Conservation (phyloP, 345 rosid species). For the Eucalyptus rudis region DNA sequence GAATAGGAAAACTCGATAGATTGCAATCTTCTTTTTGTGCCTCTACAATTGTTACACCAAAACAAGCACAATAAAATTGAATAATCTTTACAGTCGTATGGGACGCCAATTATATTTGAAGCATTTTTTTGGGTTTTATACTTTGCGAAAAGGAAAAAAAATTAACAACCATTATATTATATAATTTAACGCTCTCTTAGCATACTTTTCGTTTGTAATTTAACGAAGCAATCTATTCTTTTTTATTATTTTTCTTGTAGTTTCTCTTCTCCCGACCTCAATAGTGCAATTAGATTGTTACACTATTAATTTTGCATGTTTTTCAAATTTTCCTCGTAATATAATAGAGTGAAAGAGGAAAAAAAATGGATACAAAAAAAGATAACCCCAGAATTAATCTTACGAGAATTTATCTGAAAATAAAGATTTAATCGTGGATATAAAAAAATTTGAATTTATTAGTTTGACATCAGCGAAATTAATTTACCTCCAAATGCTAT, state of each 20-base stretch:
- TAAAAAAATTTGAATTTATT: background rate
- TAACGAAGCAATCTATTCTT: background rate
- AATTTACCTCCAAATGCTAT: background rate
- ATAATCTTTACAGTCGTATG: background rate
- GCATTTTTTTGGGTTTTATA: background rate
- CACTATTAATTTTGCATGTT: background rate
- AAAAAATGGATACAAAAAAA: background rate
- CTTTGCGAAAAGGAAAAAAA: background rate
- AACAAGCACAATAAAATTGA: background rate
- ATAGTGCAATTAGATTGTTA: background rate
- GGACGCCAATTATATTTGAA: background rate
- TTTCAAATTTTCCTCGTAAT: background rate
- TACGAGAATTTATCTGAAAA: too few relatives aligned
- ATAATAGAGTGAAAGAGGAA: background rate
- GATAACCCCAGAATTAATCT: background rate
- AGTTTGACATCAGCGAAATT: background rate
- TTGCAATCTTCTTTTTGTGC: background rate
- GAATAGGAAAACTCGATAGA: background rate
- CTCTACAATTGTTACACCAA: background rate
- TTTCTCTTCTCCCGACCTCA: background rate
- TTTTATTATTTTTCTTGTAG: background rate
- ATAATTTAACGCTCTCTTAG: background rate
- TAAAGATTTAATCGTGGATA: too few relatives aligned
- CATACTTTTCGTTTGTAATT: background rate
- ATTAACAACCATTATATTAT: background rate